Evolutionary conservation across 495 filamentous ascomycete species (phyloP).

Genomic region (Talaromyces ruber): DNA sequence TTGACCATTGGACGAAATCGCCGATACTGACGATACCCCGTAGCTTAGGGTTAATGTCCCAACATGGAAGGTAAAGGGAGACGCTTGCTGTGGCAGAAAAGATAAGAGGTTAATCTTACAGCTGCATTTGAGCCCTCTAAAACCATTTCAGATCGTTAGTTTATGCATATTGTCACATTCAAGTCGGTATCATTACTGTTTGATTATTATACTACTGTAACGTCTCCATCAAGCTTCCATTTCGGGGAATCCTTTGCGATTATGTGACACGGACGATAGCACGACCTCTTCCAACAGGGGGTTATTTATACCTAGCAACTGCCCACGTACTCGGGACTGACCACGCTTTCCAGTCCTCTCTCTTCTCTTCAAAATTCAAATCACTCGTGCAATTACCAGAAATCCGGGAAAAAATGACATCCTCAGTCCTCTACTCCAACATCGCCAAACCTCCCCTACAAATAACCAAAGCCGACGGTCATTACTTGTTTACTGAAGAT

Average conservation of each 20-base stretch:
- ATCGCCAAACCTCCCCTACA: background rate
- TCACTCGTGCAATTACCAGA: background rate
- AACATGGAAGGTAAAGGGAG: background rate
- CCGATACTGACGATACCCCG: background rate
- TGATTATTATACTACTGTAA: background rate
- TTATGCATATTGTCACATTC: too few relatives aligned
- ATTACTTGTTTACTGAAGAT: slow-evolving; percentile 24
- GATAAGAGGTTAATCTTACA: too few relatives aligned
- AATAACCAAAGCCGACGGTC: background rate
- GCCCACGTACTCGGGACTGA: background rate
- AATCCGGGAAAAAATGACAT: background rate
- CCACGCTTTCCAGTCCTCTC: background rate
- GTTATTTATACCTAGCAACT: background rate
- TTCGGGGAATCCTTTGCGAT: background rate
- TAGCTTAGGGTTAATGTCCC: background rate
- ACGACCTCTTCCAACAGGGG: background rate
- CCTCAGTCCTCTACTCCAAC: background rate
- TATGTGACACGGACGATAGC: background rate
- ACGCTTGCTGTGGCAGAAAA: too few relatives aligned
- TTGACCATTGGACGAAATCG: background rate
- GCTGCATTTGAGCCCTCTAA: background rate
- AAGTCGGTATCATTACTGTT: too few relatives aligned
- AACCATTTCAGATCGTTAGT: background rate
- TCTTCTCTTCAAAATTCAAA: background rate
- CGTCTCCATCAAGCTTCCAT: background rate